These are phyloP conservation scores for Hymenoscyphus fructigenus DNA, from an alignment of 2,329 filamentous ascomycete species.

Conservation along the genomic window DNA sequence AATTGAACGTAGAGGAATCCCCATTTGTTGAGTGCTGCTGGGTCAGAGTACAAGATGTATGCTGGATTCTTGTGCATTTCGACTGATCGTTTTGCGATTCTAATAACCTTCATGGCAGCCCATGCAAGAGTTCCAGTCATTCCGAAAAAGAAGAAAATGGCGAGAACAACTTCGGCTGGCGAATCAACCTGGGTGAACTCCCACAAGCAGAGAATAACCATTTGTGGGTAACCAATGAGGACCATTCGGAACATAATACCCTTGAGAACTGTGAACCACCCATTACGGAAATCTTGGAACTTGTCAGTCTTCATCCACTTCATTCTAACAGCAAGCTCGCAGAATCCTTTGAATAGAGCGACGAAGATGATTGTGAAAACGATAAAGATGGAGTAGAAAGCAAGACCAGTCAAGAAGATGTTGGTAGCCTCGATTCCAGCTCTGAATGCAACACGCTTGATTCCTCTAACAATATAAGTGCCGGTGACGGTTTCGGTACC, in stretches of 20 bases:
- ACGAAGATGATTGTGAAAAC: constrained; percentile 71
- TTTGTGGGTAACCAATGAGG: constrained; percentile 87
- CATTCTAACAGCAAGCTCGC: constrained; percentile 72
- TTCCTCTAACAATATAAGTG: constrained; percentile 69
- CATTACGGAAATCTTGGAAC: constrained; percentile 90
- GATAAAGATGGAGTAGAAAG: constrained; percentile 86
- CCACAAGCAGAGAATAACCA: constrained; percentile 89
- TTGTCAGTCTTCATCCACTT: constrained; percentile 80
- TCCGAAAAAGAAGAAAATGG: constrained; percentile 83
- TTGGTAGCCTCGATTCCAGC: constrained; percentile 86
- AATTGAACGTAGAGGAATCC: constrained; percentile 97
- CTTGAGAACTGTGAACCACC: constrained; percentile 89
- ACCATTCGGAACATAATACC: constrained; percentile 90
- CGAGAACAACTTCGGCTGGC: constrained; percentile 79
- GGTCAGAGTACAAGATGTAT: constrained; percentile 95
- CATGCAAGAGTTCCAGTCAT: constrained; percentile 76
- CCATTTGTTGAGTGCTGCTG: constrained; percentile 94
- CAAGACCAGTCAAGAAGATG: constrained; percentile 86
- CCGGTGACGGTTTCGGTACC: constrained; percentile 54
- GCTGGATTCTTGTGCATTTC: constrained; percentile 93
- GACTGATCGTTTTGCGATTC: constrained; percentile 84
- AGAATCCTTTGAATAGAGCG: constrained; percentile 74
- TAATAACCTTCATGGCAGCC: constrained; percentile 87
- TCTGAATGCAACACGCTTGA: constrained; percentile 84
- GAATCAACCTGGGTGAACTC: constrained; percentile 87